Base-by-base conservation (phyloP, 306 rosid genomes). In the Ziziphus jujuba region DNA sequence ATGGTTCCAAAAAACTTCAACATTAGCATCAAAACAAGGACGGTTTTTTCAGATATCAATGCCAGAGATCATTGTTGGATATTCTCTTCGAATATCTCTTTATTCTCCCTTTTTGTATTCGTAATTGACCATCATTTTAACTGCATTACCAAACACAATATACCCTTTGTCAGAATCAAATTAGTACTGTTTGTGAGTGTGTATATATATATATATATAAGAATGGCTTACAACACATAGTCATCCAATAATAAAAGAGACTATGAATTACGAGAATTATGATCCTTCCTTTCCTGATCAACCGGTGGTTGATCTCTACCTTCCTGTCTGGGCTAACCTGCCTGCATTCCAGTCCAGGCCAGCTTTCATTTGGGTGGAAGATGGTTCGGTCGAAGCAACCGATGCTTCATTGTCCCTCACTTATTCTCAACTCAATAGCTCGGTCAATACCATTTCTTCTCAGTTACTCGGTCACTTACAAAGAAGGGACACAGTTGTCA, bases 281-380 rank as follows among this genome's bases (percentile, higher is more conserved):
- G 93, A 89, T 34, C 97, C 88, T 0, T 85, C 72, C 3, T 89
- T 84, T 53, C 98, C 96, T 0, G 95, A 92, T 76, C 98, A 89
- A 77, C 89, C 89, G 0, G 92, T 82, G 67, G 98, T 84, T 54
- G 91, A 89, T 59, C 83, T 67, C 61, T 89, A 92, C 87, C 88
- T 92, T 15, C 81, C 83, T 0, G 23, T 84, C 2, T 89, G 98
- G 98, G 86, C 91, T 2, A 87, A 58, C 53, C 56, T 89, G 38
- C 89, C 89, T 0, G 71, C 93, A 51, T 89, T 89, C 77, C 61
- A 47, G 44, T 70, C 89, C 63, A 92, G 87, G 14, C 88, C 95
- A 15, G 93, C 92, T 38, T 92, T 89, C 82, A 78, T 85, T 21
- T 87, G 98, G 98, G 68, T 78, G 28, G 65, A 87, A 31, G 84